phyloP scores from a whole-genome alignment of 495 filamentous ascomycete species.

The Aspergillus nidulans region DNA sequence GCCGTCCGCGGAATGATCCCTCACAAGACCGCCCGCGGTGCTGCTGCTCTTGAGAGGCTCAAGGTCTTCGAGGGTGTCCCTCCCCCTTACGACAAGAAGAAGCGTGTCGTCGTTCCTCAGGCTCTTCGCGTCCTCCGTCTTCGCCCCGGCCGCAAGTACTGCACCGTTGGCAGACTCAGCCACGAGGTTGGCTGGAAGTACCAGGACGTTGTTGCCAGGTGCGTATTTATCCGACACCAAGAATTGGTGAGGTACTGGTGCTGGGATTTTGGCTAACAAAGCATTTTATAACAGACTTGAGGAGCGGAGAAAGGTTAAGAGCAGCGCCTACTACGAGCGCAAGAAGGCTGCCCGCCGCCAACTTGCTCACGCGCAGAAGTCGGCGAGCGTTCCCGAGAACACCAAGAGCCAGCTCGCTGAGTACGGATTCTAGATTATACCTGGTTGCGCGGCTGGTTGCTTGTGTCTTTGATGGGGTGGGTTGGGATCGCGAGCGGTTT shows the following conservation, averaged over 20 bases:
- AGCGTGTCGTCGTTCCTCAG: conserved; percentile 98
- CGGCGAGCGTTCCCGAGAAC: conserved; percentile 75
- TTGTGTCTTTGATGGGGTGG: conserved; percentile 44
- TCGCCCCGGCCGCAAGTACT: conserved; percentile 99
- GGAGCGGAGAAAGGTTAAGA: conserved; percentile 99
- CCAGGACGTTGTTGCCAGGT: conserved; percentile 97
- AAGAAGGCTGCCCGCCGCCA: conserved; percentile 93
- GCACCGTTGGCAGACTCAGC: conserved; percentile 93
- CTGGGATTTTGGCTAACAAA: conserved; percentile 33
- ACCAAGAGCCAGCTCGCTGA: conserved; percentile 65
- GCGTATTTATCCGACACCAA: conserved; percentile 38
- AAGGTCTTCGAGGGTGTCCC: conserved; percentile 99
- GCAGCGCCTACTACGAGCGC: conserved; percentile 97
- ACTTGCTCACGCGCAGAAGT: conserved; percentile 86
- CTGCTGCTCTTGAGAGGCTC: conserved; percentile 92
- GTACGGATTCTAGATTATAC: conserved; percentile 64
- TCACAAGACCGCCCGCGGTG: conserved; percentile 97
- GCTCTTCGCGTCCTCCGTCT: conserved; percentile 89
- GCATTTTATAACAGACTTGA: conserved; percentile 65
- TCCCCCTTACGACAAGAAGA: conserved; percentile 98
- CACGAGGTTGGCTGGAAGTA: conserved; percentile 99
- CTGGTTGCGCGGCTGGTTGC: conserved; percentile 43
- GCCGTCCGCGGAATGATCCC: conserved; percentile 99
- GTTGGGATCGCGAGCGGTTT: conserved; percentile 45
- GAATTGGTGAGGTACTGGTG: neutral